Evolutionary conservation across 2,329 filamentous ascomycete species (phyloP), one percentile per base, ranked within the genome.

Genomic region (Lachnellula hyalina): DNA sequence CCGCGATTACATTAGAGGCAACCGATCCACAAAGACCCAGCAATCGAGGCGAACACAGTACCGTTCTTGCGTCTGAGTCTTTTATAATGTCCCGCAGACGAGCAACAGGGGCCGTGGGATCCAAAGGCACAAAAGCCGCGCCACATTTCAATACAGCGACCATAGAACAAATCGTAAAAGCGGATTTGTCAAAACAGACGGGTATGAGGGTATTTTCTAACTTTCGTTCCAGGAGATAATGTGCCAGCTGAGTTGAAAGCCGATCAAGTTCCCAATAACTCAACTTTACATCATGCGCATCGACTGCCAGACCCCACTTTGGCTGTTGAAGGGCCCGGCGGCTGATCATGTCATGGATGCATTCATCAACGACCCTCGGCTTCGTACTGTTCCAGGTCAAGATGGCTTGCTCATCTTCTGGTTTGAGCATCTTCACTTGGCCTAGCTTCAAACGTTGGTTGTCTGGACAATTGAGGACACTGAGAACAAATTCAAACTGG

Each of bases 141-240:
- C 69, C 68, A 14, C 63, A 55, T 54, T 67, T 68, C 44, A 69
- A 51, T 1, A 70, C 58, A n/a, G 56, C 65, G 28, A 71, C 58
- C 47, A 68, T 62, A 14, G 60, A 60, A 5, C 70, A 62, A 28
- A 65, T 54, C 5, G 62, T 62, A 57, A 61, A 69, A 15, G 44
- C 54, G 0, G 63, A 66, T 52, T 70, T 71, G 40, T 70, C 66
- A 41, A 69, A 69, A 47, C 62, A 67, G 3, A 69, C 44, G 12
- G 63, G 64, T n/a, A 69, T 52, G 9, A 62, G 49, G 5, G 17
- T 49, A 40, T 42, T 41, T 55, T 56, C 35, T 41, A 36, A 15
- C 45, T 52, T 25, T 63, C 52, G 32, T 11, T 49, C 41, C 9
- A 47, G 14, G 23, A 59, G 46, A 32, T 50, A 32, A 11, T 49